Evolutionary conservation across 1,284 basidiomycete genomes (phyloP).

Genomic region (Trametes polyzona): DNA sequence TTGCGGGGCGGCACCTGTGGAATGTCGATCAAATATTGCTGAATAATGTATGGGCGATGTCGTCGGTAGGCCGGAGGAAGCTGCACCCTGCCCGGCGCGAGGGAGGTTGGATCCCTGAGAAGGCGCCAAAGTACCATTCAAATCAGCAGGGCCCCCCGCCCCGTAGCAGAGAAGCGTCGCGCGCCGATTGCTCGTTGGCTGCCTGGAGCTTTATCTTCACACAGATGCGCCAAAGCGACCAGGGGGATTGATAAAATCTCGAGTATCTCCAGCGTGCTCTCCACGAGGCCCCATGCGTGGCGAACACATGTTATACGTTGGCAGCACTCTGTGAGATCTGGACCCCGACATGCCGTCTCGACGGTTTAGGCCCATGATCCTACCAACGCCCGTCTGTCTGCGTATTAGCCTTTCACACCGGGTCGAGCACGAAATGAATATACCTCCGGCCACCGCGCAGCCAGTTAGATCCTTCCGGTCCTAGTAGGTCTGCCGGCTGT

Average conservation of each 20-base stretch:
- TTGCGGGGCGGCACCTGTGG: slow-evolving; percentile 27
- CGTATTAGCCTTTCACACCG: slow-evolving; percentile 25
- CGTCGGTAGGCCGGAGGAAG: slow-evolving; percentile 24
- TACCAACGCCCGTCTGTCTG: slow-evolving; percentile 19
- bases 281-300: slow-evolving; percentile 33
- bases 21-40: slow-evolving; percentile 32
- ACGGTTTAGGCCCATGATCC: slow-evolving; percentile 18
- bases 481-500: slow-evolving; percentile 1
- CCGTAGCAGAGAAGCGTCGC: slow-evolving; percentile 19
- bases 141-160: slow-evolving; percentile 20
- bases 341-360: slow-evolving; percentile 26
- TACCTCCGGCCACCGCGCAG: slow-evolving; percentile 24
- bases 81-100: slow-evolving; percentile 20
- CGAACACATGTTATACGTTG: slow-evolving; percentile 29
- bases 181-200: slow-evolving; percentile 17
- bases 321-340: slow-evolving; percentile 23
- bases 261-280: slow-evolving; percentile 29
- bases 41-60: slow-evolving; percentile 29
- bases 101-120: slow-evolving; percentile 26
- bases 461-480: slow-evolving; percentile 22
- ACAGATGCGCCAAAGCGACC: slow-evolving; percentile 19
- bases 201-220: slow-evolving; percentile 22
- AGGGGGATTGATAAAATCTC: slow-evolving; percentile 26
- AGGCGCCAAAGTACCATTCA: slow-evolving; percentile 16
- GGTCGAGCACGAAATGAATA: slow-evolving; percentile 19